These are phyloP conservation scores for Magnolia officinalis DNA, from an alignment of 164 flowering plant species.

Conservation along the genomic window DNA sequence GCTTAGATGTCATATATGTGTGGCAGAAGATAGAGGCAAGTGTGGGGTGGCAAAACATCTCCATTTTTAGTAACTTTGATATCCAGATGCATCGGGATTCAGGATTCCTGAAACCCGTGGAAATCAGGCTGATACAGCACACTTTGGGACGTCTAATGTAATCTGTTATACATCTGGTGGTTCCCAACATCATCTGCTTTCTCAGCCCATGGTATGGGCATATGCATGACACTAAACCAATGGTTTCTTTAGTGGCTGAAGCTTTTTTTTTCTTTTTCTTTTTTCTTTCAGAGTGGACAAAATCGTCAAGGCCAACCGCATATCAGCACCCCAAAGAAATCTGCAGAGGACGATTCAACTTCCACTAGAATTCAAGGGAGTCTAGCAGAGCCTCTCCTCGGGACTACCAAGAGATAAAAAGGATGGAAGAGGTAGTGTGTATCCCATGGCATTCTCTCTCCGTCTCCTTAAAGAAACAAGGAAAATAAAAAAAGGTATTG, in stretches of 20 bases:
- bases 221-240: not conserved
- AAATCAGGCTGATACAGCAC: too few relatives aligned
- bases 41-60: too few relatives aligned
- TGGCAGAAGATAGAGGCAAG: too few relatives aligned
- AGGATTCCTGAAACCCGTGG: too few relatives aligned
- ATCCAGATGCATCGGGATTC: too few relatives aligned
- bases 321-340: conserved; percentile 7
- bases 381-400: conserved; percentile 15
- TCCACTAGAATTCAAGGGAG: conserved; percentile 8
- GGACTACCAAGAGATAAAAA: conserved; percentile 8
- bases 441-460: not conserved
- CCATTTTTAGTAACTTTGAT: too few relatives aligned
- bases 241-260: not conserved
- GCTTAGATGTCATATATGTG: too few relatives aligned
- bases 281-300: conserved; percentile 19
- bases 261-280: not conserved
- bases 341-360: conserved; percentile 14
- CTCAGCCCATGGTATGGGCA: not conserved
- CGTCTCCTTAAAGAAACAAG: not conserved
- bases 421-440: not conserved
- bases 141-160: too few relatives aligned
- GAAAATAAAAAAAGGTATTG: not conserved
- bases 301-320: conserved; percentile 8
- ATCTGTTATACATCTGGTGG: too few relatives aligned
- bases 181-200: not conserved